A percentile compares a stretch with the other conserved stretches of the same genome.
Conservation (phyloP, 257 asterid genomes). For the Solanum arcanum region DNA sequence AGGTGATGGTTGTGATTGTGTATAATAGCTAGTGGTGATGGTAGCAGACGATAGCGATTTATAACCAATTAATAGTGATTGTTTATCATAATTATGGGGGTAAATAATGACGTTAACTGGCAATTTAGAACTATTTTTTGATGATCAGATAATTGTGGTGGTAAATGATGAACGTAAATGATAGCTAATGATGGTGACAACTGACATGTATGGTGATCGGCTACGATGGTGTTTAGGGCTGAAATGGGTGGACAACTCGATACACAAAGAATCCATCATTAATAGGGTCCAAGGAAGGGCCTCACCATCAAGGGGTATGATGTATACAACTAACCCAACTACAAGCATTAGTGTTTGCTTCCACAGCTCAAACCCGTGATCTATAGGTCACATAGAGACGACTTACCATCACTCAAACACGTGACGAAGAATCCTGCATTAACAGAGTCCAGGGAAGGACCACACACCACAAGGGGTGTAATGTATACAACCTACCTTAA, state of each 20-base stretch:
- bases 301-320: background rate
- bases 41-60: background rate
- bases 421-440: background rate
- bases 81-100: background rate
- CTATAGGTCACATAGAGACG: background rate
- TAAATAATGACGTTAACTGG: background rate
- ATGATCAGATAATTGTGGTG: background rate
- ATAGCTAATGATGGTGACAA: too few species aligned
- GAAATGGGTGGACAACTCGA: background rate
- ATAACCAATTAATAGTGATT: background rate
- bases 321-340: background rate
- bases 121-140: background rate
- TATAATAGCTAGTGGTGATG: background rate
- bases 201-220: background rate
- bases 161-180: background rate
- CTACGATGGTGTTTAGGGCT: background rate
- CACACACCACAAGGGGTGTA: background rate
- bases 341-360: background rate
- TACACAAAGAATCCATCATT: background rate
- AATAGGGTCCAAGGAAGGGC: background rate
- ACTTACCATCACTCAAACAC: background rate
- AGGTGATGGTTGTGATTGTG: background rate
- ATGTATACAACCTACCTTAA: background rate
- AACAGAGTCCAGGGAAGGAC: background rate
- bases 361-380: background rate